Evolutionary conservation across 495 filamentous ascomycete genomes (phyloP).

Genomic region (Sordaria brevicollis): DNA sequence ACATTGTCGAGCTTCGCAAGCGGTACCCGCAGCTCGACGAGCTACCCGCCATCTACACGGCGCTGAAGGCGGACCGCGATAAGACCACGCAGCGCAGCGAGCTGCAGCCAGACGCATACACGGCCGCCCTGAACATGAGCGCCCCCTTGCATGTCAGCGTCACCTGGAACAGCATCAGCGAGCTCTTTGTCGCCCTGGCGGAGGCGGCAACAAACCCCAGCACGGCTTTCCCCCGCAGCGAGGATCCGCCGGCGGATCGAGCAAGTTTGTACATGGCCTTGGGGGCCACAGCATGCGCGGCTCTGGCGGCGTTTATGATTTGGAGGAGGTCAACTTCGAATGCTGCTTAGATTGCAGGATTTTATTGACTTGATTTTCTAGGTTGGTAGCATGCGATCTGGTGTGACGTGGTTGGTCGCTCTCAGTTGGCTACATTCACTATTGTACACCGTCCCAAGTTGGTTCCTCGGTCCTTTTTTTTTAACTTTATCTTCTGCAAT

Average conservation of each 20-base stretch:
- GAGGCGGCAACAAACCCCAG: conserved; percentile 87
- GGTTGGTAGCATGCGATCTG: background rate
- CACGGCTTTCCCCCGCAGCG: conserved; percentile 73
- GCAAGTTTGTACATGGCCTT: conserved; percentile 78
- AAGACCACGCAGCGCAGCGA: conserved; percentile 89
- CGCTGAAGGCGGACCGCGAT: conserved; percentile 87
- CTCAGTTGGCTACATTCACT: background rate
- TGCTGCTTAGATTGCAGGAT: conserved; percentile 11
- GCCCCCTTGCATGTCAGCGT: conserved; percentile 89
- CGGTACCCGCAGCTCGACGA: conserved; percentile 73
- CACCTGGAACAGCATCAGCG: conserved; percentile 80
- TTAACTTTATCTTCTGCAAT: background rate
- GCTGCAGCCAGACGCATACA: conserved; percentile 87
- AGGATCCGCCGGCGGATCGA: conserved; percentile 73
- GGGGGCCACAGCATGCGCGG: conserved; percentile 69
- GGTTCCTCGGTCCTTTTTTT: background rate
- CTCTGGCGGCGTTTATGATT: conserved; percentile 69
- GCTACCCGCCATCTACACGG: conserved; percentile 80
- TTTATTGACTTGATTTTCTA: background rate
- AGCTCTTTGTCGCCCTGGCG: conserved; percentile 77
- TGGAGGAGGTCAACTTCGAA: conserved; percentile 38
- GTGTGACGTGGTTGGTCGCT: background rate
- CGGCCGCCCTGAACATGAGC: conserved; percentile 64
- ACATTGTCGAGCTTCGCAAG: conserved; percentile 72
- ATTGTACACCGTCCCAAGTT: background rate